These are phyloP conservation scores for Saccharomyces hybrid DNA, from an alignment of 1,139 yeast genomes.

Conservation along the genomic window DNA sequence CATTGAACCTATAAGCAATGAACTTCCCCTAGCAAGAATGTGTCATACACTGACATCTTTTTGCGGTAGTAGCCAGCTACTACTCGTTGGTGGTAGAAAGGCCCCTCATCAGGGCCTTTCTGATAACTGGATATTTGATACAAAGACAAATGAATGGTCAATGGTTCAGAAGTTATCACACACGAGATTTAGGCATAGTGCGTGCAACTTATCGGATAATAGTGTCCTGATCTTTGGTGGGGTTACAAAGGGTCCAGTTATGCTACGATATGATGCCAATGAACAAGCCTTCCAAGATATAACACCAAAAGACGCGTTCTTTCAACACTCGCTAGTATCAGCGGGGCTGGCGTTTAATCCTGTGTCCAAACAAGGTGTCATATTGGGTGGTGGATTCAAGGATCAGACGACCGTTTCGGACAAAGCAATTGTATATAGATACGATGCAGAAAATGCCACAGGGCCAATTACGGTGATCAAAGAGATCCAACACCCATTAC, in stretches of 20 bases:
- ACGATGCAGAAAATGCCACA: slow-evolving; percentile 1
- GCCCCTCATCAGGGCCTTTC: slow-evolving; percentile 45
- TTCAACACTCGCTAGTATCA: background rate
- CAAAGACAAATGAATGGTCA: slow-evolving; percentile 33
- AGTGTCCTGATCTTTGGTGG: slow-evolving; percentile 53
- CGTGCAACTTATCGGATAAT: slow-evolving; percentile 34
- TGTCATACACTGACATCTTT: slow-evolving; percentile 48
- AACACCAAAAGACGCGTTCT: slow-evolving; percentile 2
- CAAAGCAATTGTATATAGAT: slow-evolving; percentile 15
- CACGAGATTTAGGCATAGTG: slow-evolving; percentile 49
- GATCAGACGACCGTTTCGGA: slow-evolving; percentile 24
- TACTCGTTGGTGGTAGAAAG: slow-evolving; percentile 64
- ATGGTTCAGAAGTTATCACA: slow-evolving; percentile 35
- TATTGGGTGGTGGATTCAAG: slow-evolving; percentile 19
- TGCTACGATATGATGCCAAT: slow-evolving; percentile 11
- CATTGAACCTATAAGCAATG: slow-evolving; percentile 3
- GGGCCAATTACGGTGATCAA: slow-evolving; percentile 3
- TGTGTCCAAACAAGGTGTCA: slow-evolving; percentile 9
- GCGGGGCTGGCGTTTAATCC: slow-evolving; percentile 17
- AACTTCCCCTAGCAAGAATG: slow-evolving; percentile 41
- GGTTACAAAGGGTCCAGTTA: slow-evolving; percentile 19
- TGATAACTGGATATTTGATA: slow-evolving; percentile 37
- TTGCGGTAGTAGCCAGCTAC: slow-evolving; percentile 19
- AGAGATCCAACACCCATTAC: slow-evolving; percentile 18
- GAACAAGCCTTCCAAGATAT: background rate